phyloP scores from a whole-genome alignment of 2,329 filamentous ascomycete species.

The Aspergillus novofumigatus region DNA sequence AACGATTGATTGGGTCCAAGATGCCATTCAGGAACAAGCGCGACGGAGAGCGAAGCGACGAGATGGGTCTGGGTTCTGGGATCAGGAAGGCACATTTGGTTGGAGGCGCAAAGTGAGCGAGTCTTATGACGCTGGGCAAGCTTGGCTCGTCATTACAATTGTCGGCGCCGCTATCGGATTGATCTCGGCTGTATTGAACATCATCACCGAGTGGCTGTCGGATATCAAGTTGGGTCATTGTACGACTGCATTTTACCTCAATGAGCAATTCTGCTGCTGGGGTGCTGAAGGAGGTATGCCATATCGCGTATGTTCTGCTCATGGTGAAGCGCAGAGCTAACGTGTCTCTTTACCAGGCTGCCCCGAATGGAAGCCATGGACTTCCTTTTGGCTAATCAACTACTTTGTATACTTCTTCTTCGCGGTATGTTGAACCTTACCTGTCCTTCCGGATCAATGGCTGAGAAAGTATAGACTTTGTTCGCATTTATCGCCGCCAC shows the following conservation, averaged over 20 bases:
- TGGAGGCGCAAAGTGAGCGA: constrained; percentile 80
- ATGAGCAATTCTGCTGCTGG: constrained; percentile 98
- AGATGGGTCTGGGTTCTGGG: constrained; percentile 67
- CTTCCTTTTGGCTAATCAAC: constrained; percentile 69
- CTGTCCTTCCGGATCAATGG: background rate
- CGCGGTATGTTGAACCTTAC: constrained; percentile 53
- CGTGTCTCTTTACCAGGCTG: constrained; percentile 55
- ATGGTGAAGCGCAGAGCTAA: background rate
- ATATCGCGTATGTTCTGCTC: too few relatives aligned
- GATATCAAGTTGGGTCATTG: constrained; percentile 97
- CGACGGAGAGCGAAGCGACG: constrained; percentile 72
- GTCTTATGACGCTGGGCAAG: constrained; percentile 92
- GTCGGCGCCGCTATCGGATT: constrained; percentile 88
- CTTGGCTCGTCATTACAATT: constrained; percentile 94
- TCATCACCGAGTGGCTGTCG: constrained; percentile 92
- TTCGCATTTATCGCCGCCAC: constrained; percentile 80
- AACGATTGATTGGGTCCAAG: constrained; percentile 95
- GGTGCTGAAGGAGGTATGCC: constrained; percentile 73
- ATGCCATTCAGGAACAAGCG: constrained; percentile 85
- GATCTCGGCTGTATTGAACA: constrained; percentile 90
- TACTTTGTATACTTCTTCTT: constrained; percentile 86
- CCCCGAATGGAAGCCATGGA: constrained; percentile 85
- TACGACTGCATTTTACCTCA: constrained; percentile 91
- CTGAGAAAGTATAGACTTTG: constrained; percentile 49
- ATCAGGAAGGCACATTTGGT: constrained; percentile 62